Base-by-base conservation (phyloP, 164 flowering plant species). In the Nymphaea colorata region DNA sequence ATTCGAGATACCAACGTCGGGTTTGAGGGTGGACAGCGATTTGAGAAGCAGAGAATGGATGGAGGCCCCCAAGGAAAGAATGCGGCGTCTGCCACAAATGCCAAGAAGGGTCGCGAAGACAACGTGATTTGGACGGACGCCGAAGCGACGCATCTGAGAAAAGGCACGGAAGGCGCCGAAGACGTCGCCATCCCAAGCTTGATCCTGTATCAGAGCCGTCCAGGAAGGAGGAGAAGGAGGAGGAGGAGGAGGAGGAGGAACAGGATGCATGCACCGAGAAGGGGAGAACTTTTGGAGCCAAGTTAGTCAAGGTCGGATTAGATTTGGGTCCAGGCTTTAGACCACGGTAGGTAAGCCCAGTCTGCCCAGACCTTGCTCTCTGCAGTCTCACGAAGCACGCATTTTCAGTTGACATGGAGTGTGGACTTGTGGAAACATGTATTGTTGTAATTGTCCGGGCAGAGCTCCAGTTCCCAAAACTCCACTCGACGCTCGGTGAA, bases 1-100 rank as follows among this genome's bases (percentile, higher is more conserved):
- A 61, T 61, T 61, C 16, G 36, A n/a, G 64, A 61, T n/a, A 17
- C 64, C 64, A 61, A 61, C 41, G 16, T 61, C 64, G 41, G 64
- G 64, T n/a, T 61, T 36, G 64, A 61, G 64, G 36, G 36, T n/a
- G 6, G 18, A 7, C 16, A 17, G 64, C 3, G 64, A 6, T 36
- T 61, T 61, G 64, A 61, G 64, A 36, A 61, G 7, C 36, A 61
- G 64, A 17, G 4, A 17, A 61, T 61, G 64, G 41, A 61, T 11
- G 25, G 64, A 36, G 41, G 8, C 4, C 3, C 64, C 64, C 41
- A 61, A 61, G 6, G 25, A 36, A 36, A 17, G 25, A 8, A 36
- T 11, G 16, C 64, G 4, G 64, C 16, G 64, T 8, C 64, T 11
- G 36, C 36, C 25, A n/a, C 16, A 61, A 2, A 36, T 11, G 64